phyloP scores from a whole-genome alignment of 495 filamentous ascomycete genomes.

The Hypoxylon cercidicola region DNA sequence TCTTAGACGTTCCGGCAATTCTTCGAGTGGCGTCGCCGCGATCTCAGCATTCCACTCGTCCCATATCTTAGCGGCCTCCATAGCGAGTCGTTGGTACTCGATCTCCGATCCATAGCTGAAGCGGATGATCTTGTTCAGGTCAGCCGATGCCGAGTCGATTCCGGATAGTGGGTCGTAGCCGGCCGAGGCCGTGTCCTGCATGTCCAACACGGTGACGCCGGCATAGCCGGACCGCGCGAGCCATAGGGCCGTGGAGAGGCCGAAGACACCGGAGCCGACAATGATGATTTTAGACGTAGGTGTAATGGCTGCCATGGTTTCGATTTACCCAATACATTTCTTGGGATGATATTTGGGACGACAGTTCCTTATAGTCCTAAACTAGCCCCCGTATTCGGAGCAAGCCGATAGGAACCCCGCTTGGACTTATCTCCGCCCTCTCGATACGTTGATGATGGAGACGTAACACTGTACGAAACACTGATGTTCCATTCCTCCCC shows the following conservation, averaged over 20 bases:
- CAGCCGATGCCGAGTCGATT: conserved; percentile 41
- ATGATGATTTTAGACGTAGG: conserved; percentile 49
- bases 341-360: no score
- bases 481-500: no score
- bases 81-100: conserved; percentile 56
- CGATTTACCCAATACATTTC: no score
- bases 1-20: conserved; percentile 48
- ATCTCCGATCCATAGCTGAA: conserved; percentile 53
- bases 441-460: no score
- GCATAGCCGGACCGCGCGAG: conserved; percentile 54
- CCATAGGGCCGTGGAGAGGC: conserved; percentile 53
- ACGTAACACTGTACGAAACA: no score
- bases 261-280: conserved; percentile 59
- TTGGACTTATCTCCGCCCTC: no score
- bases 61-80: conserved; percentile 53
- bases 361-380: no score
- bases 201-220: conserved; percentile 56
- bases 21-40: conserved; percentile 20
- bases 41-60: conserved; percentile 56
- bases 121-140: conserved; percentile 59
- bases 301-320: conserved; percentile 18
- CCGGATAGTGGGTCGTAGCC: conserved; percentile 35
- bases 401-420: neutral
- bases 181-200: conserved; percentile 43
- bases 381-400: conserved; percentile 5